Percentiles rank a stretch among this genome's conserved stretches.
Evolutionary conservation across 495 filamentous ascomycete species (phyloP).

Genomic region (Podospora tetraspora): DNA sequence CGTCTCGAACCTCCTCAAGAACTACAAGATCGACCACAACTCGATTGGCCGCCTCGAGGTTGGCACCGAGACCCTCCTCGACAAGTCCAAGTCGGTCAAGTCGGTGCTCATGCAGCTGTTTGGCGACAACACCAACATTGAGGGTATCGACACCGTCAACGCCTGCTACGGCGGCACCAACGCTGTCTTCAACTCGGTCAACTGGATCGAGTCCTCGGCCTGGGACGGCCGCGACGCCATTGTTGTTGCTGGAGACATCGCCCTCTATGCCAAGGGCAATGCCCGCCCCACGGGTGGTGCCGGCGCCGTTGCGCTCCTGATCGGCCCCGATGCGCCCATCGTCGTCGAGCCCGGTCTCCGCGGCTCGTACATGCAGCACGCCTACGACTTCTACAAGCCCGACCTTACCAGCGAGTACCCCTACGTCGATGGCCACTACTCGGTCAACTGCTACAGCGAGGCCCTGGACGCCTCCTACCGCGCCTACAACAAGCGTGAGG

Average conservation of each 20-base stretch:
- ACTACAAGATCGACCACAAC: constrained; percentile 88
- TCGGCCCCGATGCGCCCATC: constrained; percentile 89
- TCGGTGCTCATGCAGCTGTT: constrained; percentile 99
- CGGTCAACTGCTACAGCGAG: constrained; percentile 90
- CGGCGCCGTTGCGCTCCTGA: constrained; percentile 87
- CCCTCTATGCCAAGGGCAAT: constrained; percentile 93
- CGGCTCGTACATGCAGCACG: constrained; percentile 88
- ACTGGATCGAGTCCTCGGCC: constrained; percentile 96
- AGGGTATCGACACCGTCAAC: constrained; percentile 94
- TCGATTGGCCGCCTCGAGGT: constrained; percentile 93
- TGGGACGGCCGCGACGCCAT: constrained; percentile 96
- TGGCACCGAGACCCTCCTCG: constrained; percentile 94
- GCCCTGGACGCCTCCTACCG: constrained; percentile 95
- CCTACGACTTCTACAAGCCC: constrained; percentile 99
- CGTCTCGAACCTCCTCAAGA: constrained; percentile 79
- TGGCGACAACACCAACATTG: constrained; percentile 79
- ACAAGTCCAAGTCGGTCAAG: constrained; percentile 99
- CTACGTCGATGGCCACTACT: constrained; percentile 93
- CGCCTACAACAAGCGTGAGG: constrained; percentile 83
- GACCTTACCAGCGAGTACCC: constrained; percentile 98
- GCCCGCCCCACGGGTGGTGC: constrained; percentile 94
- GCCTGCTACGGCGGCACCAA: constrained; percentile 99
- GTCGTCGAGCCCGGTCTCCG: constrained; percentile 88
- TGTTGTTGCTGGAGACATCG: constrained; percentile 94
- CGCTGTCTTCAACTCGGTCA: constrained; percentile 92